phyloP scores from a whole-genome alignment of 352 stramenopile species.

The Globisporangium spinosum region DNA sequence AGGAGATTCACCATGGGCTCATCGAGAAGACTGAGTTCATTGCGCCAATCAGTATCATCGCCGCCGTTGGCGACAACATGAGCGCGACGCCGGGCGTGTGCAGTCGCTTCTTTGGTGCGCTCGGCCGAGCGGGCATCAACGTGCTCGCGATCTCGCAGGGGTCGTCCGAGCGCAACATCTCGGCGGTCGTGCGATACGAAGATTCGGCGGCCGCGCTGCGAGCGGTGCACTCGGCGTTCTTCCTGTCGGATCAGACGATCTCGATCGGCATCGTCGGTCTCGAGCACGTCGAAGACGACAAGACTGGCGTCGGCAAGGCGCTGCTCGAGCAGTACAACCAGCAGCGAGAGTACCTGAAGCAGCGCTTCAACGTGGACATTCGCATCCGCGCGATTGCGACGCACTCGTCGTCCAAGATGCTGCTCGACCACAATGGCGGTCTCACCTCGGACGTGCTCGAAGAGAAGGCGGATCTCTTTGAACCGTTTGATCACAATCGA shows the following conservation, averaged over 20 bases:
- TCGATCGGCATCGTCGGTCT: slow-evolving; percentile 90
- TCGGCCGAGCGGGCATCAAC: slow-evolving; percentile 94
- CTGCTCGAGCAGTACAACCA: slow-evolving; percentile 87
- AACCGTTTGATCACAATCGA: slow-evolving; percentile 55
- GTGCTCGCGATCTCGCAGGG: slow-evolving; percentile 94
- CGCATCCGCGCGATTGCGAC: slow-evolving; percentile 76
- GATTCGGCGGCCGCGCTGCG: slow-evolving; percentile 91
- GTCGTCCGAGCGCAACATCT: slow-evolving; percentile 93
- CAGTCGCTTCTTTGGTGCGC: slow-evolving; percentile 91
- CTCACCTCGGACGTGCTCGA: slow-evolving; percentile 44
- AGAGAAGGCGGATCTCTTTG: slow-evolving; percentile 17
- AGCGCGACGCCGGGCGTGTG: slow-evolving; percentile 89
- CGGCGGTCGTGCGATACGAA: slow-evolving; percentile 86
- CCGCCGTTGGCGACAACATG: slow-evolving; percentile 95
- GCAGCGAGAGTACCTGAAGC: slow-evolving; percentile 79
- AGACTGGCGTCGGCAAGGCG: slow-evolving; percentile 67
- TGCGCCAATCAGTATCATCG: slow-evolving; percentile 92
- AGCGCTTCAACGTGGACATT: slow-evolving; percentile 84
- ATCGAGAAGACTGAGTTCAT: slow-evolving; percentile 85
- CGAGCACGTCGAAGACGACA: slow-evolving; percentile 46
- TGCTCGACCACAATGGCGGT: slow-evolving; percentile 60
- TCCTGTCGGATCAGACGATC: slow-evolving; percentile 91
- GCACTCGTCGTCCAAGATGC: slow-evolving; percentile 52
- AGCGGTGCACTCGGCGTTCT: slow-evolving; percentile 94
- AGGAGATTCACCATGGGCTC: slow-evolving; percentile 82